Evolutionary conservation across 148 eudicot species (phyloP), one percentile per base, ranked within the genome.

Genomic region (Rhododendron ferrugineum): DNA sequence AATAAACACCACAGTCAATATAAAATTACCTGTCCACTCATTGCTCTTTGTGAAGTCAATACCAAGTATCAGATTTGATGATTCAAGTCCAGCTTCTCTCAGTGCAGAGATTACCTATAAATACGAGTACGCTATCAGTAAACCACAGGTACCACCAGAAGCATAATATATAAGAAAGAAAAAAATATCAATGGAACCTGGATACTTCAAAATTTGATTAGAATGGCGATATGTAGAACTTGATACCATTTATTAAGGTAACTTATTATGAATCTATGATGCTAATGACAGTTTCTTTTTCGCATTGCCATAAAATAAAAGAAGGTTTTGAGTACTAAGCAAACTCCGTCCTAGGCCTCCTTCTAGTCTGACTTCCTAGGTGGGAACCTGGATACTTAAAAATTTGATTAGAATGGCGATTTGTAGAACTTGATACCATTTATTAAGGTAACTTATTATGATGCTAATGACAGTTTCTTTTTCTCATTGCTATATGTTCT

Each of bases 1-100:
- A 18, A 42, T 40, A 18, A 44, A 26, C 54, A 82, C n/a, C 3
- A 16, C 6, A 7, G 37, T 60, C 54, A 75, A 68, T 34, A 87
- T 34, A 40, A 82, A 34, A 44, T 81, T 79, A 94, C 98, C 98
- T 81, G 93, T 86, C 98, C 98, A 94, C 85, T 94, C 98, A 83
- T 94, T 94, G 78, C 93, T 93, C 88, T 93, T 90, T 23, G 93
- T 86, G 86, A 88, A 92, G 86, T 95, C 98, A 84, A 95, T 87
- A 72, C 95, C 97, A 81, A 95, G 96, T 83, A 95, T 93, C 74
- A 95, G 84, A 85, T 95, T 95, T 60, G 98, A 95, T n/a, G 98
- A 95, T 90, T 95, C 98, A 84, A 95, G 95, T 83, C 98, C 98
- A 85, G 93, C 95, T 90, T 94, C 93, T 92, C 95, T 92, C 40